Percentiles rank a stretch among this genome's conserved stretches.
phyloP scores from a whole-genome alignment of 805 yeast species.

The Lachancea meyersii region DNA sequence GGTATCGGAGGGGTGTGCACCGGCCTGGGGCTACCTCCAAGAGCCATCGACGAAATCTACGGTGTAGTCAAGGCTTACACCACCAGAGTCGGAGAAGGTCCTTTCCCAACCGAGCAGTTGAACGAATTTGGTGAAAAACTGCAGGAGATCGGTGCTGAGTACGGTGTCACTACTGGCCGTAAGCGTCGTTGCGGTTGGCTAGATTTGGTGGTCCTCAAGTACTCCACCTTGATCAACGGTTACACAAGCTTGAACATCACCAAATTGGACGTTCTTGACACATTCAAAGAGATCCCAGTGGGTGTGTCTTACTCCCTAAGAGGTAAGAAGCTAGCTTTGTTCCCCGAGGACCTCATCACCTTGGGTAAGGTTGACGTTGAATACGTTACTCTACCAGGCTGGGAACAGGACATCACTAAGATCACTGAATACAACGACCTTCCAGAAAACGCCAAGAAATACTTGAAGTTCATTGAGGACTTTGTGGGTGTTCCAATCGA shows the following conservation, averaged over 20 bases:
- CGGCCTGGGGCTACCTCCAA: constrained; percentile 95
- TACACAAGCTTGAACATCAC: constrained; percentile 93
- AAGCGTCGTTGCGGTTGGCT: constrained; percentile 99
- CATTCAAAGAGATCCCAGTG: constrained; percentile 80
- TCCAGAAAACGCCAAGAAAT: constrained; percentile 82
- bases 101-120: constrained; percentile 96
- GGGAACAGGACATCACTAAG: constrained; percentile 79
- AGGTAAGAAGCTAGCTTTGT: constrained; percentile 66
- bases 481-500: constrained; percentile 77
- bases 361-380: constrained; percentile 89
- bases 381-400: constrained; percentile 88
- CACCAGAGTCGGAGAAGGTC: constrained; percentile 98
- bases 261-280: constrained; percentile 89
- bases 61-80: constrained; percentile 99
- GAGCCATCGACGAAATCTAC: constrained; percentile 65
- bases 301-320: constrained; percentile 77
- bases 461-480: constrained; percentile 80
- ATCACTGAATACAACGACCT: constrained; percentile 65
- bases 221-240: constrained; percentile 88
- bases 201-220: constrained; percentile 88
- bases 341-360: constrained; percentile 86
- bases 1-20: constrained; percentile 98
- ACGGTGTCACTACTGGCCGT: constrained; percentile 97
- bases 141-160: constrained; percentile 91
- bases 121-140: constrained; percentile 79